Percentiles rank a stretch among this genome's conserved stretches.
phyloP scores from a whole-genome alignment of 164 flowering plant species.

The Litsea cubeba region DNA sequence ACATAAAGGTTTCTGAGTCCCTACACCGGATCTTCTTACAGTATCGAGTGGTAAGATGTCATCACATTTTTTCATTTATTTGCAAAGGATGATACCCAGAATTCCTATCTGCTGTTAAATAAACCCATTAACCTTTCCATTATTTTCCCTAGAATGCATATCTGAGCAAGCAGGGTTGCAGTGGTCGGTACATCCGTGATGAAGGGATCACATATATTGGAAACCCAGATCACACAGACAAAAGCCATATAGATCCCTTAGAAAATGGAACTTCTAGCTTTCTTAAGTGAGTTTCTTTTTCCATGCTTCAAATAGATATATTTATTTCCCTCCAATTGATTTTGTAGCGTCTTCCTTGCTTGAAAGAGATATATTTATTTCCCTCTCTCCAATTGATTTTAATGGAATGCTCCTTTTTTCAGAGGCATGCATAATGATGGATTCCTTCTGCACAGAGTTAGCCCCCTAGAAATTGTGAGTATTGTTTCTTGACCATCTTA shows the following conservation, averaged over 20 bases:
- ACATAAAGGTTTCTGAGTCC: constrained; percentile 18
- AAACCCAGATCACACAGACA: constrained; percentile 18
- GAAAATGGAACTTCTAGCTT: constrained; percentile 13
- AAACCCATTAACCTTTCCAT: background rate
- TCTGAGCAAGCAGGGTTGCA: constrained; percentile 42
- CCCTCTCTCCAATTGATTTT: background rate
- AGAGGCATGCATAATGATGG: constrained; percentile 40
- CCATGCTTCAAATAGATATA: background rate
- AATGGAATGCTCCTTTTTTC: constrained; percentile 6
- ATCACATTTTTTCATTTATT: background rate
- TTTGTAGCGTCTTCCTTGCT: no score
- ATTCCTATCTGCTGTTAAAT: background rate
- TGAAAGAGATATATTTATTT: no score
- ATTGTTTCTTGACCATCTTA: background rate
- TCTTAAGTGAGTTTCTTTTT: constrained; percentile 21
- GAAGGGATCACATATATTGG: constrained; percentile 34
- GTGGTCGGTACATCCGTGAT: constrained; percentile 15
- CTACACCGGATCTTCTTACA: constrained; percentile 34
- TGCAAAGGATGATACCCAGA: background rate
- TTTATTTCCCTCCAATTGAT: background rate
- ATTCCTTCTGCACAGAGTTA: constrained; percentile 58
- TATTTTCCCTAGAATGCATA: constrained; percentile 46
- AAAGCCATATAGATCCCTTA: constrained; percentile 10
- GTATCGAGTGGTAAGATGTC: constrained; percentile 50
- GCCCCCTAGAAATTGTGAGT: constrained; percentile 56